Evolutionary conservation across 495 filamentous ascomycete genomes (phyloP).

Genomic region (Lepidopterella palustris): DNA sequence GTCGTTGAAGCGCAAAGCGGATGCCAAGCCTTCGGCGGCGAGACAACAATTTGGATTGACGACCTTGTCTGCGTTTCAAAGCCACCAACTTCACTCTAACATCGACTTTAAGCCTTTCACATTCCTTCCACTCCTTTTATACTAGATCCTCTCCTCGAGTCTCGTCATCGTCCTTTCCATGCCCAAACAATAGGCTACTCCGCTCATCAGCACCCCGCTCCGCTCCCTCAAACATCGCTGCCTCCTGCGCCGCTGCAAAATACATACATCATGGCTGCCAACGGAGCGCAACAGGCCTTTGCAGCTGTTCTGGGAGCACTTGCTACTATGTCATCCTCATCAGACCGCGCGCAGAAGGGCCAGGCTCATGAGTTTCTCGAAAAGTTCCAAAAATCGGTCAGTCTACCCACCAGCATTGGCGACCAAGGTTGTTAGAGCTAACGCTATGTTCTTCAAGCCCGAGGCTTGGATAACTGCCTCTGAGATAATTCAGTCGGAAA

Average conservation of each 20-base stretch:
- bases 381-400: constrained; percentile 95
- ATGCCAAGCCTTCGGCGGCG: constrained; percentile 1
- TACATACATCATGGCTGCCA: constrained; percentile 58
- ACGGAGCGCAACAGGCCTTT: constrained; percentile 61
- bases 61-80: background rate
- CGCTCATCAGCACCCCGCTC: constrained; percentile 1
- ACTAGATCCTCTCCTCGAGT: background rate
- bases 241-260: constrained; percentile 3
- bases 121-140: background rate
- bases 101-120: background rate
- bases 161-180: background rate
- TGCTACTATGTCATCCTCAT: constrained; percentile 81
- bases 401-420: constrained; percentile 33
- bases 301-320: constrained; percentile 80
- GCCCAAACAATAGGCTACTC: background rate
- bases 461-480: constrained; percentile 88
- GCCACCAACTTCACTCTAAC: background rate
- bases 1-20: background rate
- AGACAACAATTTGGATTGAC: background rate
- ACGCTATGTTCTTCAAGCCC: constrained; percentile 44
- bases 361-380: constrained; percentile 86
- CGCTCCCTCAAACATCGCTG: constrained; percentile 15
- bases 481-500: constrained; percentile 68
- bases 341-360: constrained; percentile 74
- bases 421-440: background rate